phyloP scores from a whole-genome alignment of 1,284 basidiomycete genomes.

The Sanguinoderma infundibulare region DNA sequence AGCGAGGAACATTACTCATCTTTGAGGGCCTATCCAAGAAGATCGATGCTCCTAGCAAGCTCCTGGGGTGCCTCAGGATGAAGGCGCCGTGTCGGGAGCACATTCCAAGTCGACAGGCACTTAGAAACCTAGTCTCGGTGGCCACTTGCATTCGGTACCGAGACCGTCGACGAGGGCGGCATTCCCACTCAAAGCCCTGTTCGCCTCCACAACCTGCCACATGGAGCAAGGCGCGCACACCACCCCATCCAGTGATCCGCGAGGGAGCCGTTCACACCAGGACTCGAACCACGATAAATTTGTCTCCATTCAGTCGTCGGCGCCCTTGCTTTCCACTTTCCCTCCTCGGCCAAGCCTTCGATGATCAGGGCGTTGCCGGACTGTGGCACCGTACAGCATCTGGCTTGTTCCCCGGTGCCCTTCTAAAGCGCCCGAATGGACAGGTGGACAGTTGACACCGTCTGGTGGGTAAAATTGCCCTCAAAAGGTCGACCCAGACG shows the following conservation, averaged over 20 bases:
- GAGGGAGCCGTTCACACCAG: slow-evolving; percentile 21
- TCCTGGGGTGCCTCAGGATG: too few relatives aligned
- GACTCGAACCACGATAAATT: slow-evolving; percentile 17
- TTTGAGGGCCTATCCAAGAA: not conserved
- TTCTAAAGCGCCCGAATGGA: slow-evolving; percentile 23
- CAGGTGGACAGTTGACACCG: slow-evolving; percentile 16
- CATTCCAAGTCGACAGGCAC: not conserved
- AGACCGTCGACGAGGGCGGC: slow-evolving; percentile 12
- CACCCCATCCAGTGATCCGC: slow-evolving; percentile 25
- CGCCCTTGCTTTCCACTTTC: slow-evolving; percentile 21
- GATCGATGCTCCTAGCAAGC: not conserved
- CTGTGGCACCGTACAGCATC: slow-evolving; percentile 24
- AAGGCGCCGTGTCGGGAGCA: not conserved
- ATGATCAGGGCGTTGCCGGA: slow-evolving; percentile 24
- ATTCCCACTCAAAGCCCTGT: slow-evolving; percentile 11
- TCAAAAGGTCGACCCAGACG: slow-evolving; percentile 4
- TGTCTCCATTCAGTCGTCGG: slow-evolving; percentile 23
- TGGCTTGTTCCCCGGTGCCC: slow-evolving; percentile 27
- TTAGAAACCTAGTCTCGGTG: not conserved
- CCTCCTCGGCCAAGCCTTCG: slow-evolving; percentile 17
- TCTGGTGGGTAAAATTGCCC: slow-evolving; percentile 16
- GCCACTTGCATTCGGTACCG: slow-evolving; percentile 20
- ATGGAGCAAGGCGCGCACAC: slow-evolving; percentile 14
- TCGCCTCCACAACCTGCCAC: slow-evolving; percentile 12
- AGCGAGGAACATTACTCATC: slow-evolving; percentile 3